Conservation (phyloP, 2,329 filamentous ascomycete species). For the Ceratocystis colombiana region DNA sequence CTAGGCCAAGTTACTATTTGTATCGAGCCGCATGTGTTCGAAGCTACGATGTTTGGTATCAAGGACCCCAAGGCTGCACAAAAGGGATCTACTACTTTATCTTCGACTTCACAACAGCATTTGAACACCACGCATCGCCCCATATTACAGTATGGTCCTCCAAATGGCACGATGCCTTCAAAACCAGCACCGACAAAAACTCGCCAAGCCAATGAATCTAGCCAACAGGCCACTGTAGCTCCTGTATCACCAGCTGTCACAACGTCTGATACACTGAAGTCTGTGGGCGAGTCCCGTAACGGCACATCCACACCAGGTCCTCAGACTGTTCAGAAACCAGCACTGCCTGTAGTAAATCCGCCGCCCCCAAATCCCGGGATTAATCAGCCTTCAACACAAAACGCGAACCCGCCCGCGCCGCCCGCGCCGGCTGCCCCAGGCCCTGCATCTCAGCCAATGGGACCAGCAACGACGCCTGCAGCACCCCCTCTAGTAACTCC, state of each 20-base stretch:
- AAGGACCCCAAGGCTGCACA: slow-evolving; percentile 47
- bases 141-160: slow-evolving; percentile 56
- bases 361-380: not conserved
- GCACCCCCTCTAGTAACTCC: slow-evolving; percentile 25
- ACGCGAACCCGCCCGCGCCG: not conserved
- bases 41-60: slow-evolving; percentile 62
- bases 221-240: slow-evolving; percentile 27
- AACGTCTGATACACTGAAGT: slow-evolving; percentile 16
- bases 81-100: slow-evolving; percentile 29
- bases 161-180: slow-evolving; percentile 50
- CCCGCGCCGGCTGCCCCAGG: not conserved
- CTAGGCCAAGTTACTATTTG: slow-evolving; percentile 64
- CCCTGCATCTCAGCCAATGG: not conserved
- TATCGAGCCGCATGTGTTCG: slow-evolving; percentile 70
- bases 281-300: slow-evolving; percentile 21
- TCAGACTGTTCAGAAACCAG: not conserved
- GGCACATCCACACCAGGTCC: not conserved
- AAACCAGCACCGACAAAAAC: slow-evolving; percentile 35
- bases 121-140: slow-evolving; percentile 37
- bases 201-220: slow-evolving; percentile 29
- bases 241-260: slow-evolving; percentile 19
- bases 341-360: not conserved
- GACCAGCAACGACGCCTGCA: not conserved
- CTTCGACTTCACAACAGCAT: slow-evolving; percentile 27
- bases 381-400: not conserved